Percentiles rank a stretch among this genome's conserved stretches.
Evolutionary conservation across 176 grass and related monocot genomes (phyloP).

Genomic region (Miscanthus lutarioriparius): DNA sequence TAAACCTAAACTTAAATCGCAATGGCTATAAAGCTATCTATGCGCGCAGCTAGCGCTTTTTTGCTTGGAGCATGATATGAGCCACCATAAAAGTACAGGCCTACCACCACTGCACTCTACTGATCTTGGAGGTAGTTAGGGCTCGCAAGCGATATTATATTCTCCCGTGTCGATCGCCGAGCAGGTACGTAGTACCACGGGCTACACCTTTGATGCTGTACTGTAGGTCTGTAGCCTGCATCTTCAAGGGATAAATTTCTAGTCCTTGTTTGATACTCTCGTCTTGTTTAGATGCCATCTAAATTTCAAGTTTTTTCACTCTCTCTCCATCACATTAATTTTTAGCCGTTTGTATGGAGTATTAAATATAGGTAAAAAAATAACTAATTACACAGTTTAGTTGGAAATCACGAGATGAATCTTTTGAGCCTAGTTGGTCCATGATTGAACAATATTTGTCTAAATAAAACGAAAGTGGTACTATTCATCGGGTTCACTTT

Average conservation of each 20-base stretch:
- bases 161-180: slow-evolving; percentile 13
- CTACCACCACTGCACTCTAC: slow-evolving; percentile 9
- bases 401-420: too few relatives aligned
- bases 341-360: too few relatives aligned
- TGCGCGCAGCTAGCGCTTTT: not conserved
- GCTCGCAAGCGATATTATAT: slow-evolving; percentile 5
- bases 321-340: too few relatives aligned
- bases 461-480: too few relatives aligned
- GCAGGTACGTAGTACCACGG: slow-evolving; percentile 1
- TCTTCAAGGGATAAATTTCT: slow-evolving; percentile 10
- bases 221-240: not conserved
- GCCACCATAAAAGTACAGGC: slow-evolving; percentile 41
- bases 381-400: too few relatives aligned
- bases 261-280: not conserved
- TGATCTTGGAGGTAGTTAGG: slow-evolving; percentile 37
- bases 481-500: too few relatives aligned
- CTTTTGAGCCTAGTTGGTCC: too few relatives aligned
- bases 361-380: too few relatives aligned
- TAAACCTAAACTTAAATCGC: slow-evolving; percentile 25
- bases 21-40: slow-evolving; percentile 27
- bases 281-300: too few relatives aligned
- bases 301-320: too few relatives aligned
- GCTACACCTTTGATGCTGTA: not conserved
- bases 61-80: slow-evolving; percentile 18
- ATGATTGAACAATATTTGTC: too few relatives aligned